Evolutionary conservation across 1,284 basidiomycete species (phyloP).

Genomic region (Ganoderma boninense): DNA sequence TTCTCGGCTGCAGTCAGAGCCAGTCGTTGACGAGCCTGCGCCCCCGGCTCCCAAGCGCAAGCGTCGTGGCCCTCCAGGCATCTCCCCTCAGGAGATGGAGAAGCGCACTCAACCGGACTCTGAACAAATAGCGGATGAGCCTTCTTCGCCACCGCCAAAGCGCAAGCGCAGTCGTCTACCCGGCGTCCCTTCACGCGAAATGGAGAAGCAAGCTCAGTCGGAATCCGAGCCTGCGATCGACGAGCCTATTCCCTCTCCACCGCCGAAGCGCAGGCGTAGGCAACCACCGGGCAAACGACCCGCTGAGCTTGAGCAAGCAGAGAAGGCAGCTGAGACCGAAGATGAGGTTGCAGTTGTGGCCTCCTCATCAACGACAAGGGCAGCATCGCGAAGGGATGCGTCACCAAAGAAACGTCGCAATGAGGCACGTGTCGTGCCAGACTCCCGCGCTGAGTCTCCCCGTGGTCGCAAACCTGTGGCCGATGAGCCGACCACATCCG

Average conservation of each 20-base stretch:
- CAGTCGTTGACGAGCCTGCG: not conserved
- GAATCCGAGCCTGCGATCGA: not conserved
- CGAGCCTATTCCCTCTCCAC: not conserved
- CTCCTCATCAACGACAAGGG: not conserved
- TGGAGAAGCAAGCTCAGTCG: not conserved
- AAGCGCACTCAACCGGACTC: not conserved
- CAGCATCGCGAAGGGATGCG: not conserved
- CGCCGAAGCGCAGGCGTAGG: not conserved
- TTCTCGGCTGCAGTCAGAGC: conserved; percentile 2
- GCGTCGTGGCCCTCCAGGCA: conserved; percentile 14
- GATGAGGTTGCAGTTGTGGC: not conserved
- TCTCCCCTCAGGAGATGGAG: not conserved
- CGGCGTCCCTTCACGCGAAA: conserved; percentile 4
- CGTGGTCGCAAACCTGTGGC: not conserved
- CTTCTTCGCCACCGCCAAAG: not conserved
- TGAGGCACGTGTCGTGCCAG: conserved; percentile 22
- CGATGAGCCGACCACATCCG: conserved; percentile 14
- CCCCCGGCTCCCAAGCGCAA: conserved; percentile 3
- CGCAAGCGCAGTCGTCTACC: conserved; percentile 15
- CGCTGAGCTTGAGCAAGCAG: conserved; percentile 4
- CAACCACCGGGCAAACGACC: conserved; percentile 6
- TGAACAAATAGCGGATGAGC: not conserved
- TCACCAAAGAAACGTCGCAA: not conserved
- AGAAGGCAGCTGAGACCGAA: not conserved
- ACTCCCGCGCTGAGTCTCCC: conserved; percentile 12